Base-by-base conservation (phyloP, 176 grass and related monocot genomes). In the Chloris gayana region DNA sequence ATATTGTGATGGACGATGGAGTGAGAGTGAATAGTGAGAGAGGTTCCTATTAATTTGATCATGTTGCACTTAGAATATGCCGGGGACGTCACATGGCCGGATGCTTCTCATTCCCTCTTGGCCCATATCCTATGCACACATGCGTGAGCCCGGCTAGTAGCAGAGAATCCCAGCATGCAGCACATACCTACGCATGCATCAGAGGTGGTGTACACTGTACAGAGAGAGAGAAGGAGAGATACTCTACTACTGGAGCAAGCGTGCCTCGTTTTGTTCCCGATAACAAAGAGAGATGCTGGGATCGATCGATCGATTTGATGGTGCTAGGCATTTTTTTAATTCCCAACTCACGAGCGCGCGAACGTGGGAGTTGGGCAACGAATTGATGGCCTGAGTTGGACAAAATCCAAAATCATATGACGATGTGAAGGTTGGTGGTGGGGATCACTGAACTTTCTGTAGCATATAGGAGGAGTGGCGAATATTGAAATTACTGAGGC, bases 21-120 rank as follows among this genome's bases (percentile, higher is more conserved):
- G 64, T 39, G 64, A 67, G 33, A 38, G 33, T 21, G 33, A n/a
- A 38, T 21, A 22, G 33, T 4, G 19, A 11, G 34, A 38, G 64
- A 37, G 18, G 33, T 38, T 67, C 64, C 64, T n/a, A n/a, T n/a
- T n/a, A n/a, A n/a, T 38, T 37, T 66, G 31, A 66, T 66, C 64
- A 66, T 66, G 64, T 37, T 66, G 64, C 64, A 66, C 17, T 66
- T 66, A 66, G 15, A 66, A 66, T 35, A 64, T 33, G 14, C 15
- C 7, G 14, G 6, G 62, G 58, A 29, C 6, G 62, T 64, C 62
- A 64, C 62, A 33, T 64, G 84, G 70, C 31, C 53, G 34, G 88
- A 87, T 87, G 80, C 80, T 87, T 91, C 88, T 50, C 44, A 91
- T 91, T 87, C 88, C 80, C 47, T 78, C 84, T 76, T 71, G 70